Base-by-base conservation (phyloP, 495 filamentous ascomycete species). In the Terfezia boudieri region DNA sequence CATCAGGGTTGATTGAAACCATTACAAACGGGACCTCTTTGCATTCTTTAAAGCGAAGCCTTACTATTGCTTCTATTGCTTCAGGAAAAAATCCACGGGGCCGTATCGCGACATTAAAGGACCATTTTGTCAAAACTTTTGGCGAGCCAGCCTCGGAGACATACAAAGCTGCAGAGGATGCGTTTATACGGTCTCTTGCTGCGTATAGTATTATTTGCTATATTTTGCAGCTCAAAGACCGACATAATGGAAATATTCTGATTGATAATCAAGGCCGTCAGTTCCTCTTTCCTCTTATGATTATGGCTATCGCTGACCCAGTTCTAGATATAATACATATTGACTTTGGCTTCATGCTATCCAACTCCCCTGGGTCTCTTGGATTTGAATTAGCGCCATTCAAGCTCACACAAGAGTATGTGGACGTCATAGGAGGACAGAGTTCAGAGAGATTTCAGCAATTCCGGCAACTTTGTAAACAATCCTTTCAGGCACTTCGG, bases 271-370 rank as follows among this genome's bases (percentile, higher is more conserved):
- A 81, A 62, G 82, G 82, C 14, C 82, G 62, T 64, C 49, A 55
- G 63, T 65, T 41, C 22, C 26, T 36, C 36, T 12, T 46, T 46
- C n/a, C 7, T 12, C n/a, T 43, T 37, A 12, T 37, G 11, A 16
- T 43, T 43, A 7, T 14, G 16, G 20, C 37, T 49, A 4, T 41
- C 11, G 23, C 32, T 49, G 50, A 55, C 49, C 17, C 23, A 37
- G 14, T 6, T 20, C 2, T 51, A 65, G 60, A 86, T 60, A 82
- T 85, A 26, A 81, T 86, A 56, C 82, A 86, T 62, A 86, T 86
- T 56, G 82, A 86, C 66, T 86, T 86, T 64, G 82, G 82, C 49
- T 86, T 86, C 64, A 86, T 86, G 82, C 71, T 86, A 49, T 82
- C 78, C 8, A 86, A 86, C 64, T 83, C 81, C 16, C 82, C 82